A percentile compares a stretch with the other conserved stretches of the same genome.
Conservation (phyloP, 495 filamentous ascomycete species). For the Daldinia loculata region DNA sequence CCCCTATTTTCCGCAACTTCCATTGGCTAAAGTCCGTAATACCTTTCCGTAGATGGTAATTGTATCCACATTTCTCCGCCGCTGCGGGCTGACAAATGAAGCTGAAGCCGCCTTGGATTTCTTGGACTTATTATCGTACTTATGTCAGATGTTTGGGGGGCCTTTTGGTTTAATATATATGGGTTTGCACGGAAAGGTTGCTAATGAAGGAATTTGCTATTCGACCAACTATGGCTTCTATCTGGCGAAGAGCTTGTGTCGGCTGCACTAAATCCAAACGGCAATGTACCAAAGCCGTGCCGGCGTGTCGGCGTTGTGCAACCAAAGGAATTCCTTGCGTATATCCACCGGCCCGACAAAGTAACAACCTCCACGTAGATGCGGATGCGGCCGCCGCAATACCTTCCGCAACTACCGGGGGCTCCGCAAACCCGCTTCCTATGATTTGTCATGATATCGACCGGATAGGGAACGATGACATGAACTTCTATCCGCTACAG, state of each 20-base stretch:
- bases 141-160: not conserved
- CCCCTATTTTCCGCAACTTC: slow-evolving; percentile 20
- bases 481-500: slow-evolving; percentile 13
- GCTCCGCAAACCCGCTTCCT: slow-evolving; percentile 1
- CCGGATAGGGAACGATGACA: not conserved
- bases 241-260: slow-evolving; percentile 39
- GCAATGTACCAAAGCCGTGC: slow-evolving; percentile 42
- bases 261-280: slow-evolving; percentile 44
- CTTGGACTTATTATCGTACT: not conserved
- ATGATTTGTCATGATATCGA: not conserved
- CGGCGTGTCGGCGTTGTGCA: slow-evolving; percentile 38
- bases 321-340: slow-evolving; percentile 30
- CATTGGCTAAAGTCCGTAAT: slow-evolving; percentile 18
- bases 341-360: slow-evolving; percentile 35
- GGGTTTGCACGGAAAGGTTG: not conserved
- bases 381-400: slow-evolving; percentile 12
- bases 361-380: not conserved
- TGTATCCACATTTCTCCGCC: slow-evolving; percentile 31
- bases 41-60: not conserved
- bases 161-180: not conserved
- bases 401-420: not conserved
- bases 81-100: slow-evolving; percentile 32
- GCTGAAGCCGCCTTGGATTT: not conserved
- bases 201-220: not conserved
- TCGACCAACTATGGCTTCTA: slow-evolving; percentile 3